Evolutionary conservation across 2,329 filamentous ascomycete species (phyloP).

Genomic region (Pseudovirgaria hyperparasitica): DNA sequence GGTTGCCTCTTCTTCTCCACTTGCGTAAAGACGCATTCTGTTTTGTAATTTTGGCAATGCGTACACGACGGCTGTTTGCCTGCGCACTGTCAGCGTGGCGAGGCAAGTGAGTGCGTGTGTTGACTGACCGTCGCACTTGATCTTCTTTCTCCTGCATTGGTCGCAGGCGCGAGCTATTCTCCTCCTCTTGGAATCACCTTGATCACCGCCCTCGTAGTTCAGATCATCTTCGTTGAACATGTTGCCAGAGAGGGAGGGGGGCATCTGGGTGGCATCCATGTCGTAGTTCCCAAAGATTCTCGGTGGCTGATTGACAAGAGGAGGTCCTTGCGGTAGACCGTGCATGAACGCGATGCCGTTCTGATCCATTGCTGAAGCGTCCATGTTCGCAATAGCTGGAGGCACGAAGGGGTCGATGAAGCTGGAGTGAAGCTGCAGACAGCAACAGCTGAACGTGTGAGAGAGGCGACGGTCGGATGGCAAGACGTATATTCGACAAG

Average conservation of each 20-base stretch:
- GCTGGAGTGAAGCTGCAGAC: too few species aligned
- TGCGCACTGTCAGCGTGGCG: constrained; percentile 96
- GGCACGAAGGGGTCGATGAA: constrained; percentile 3
- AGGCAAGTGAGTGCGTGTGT: constrained; percentile 13
- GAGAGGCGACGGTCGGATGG: too few species aligned
- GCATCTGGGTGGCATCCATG: constrained; percentile 24
- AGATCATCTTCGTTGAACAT: constrained; percentile 37
- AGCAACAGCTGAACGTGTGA: too few species aligned
- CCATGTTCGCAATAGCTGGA: constrained; percentile 20
- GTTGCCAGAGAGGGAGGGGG: constrained; percentile 13
- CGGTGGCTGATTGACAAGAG: constrained; percentile 25
- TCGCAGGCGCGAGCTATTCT: constrained; percentile 69
- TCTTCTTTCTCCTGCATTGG: constrained; percentile 3
- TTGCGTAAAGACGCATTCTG: constrained; percentile 91
- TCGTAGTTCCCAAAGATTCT: constrained; percentile 26
- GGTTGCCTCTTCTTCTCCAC: constrained; percentile 98
- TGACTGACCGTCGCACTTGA: constrained; percentile 6
- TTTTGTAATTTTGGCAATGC: constrained; percentile 96
- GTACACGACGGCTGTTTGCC: constrained; percentile 90
- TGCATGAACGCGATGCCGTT: constrained; percentile 17
- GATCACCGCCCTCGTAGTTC: constrained; percentile 35
- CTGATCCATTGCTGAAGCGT: constrained; percentile 13
- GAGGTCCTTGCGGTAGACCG: constrained; percentile 16
- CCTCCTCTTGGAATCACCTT: constrained; percentile 67
- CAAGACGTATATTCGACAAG: too few species aligned